Base-by-base conservation (phyloP, 2,329 filamentous ascomycete genomes). In the Aspergillus jensenii region DNA sequence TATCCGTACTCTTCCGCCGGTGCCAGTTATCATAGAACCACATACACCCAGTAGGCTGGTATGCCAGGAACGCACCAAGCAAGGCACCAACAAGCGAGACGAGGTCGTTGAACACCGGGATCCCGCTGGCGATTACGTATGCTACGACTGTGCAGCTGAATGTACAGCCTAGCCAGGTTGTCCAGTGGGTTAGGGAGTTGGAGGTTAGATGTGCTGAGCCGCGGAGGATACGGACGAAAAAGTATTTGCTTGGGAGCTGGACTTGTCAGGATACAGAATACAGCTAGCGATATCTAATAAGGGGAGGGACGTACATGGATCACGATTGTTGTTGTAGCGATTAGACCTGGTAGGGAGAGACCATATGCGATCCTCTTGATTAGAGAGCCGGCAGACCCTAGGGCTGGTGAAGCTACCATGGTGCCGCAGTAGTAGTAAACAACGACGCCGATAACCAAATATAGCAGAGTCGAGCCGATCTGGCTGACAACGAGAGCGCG, bases 321-420 rank as follows among this genome's bases (percentile, higher is more conserved):
- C 11, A 41, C 21, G 4, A 62, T 49, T 11, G 67, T 58, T 1
- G 64, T 69, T 3, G 64, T 66, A 52, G 71, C 68, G 31, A 73
- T 55, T 49, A 78, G 55, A 0, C 71, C 71, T 1, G 68, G 69
- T 9, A 75, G 51, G 2, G 68, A 72, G 46, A 75, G 61, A 6
- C 78, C 79, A 53, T 81, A 82, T 49, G 70, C 71, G 12, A 80
- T 65, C 60, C 75, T 80, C 70, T 81, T 81, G 48, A 80, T 68
- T 0, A 62, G 48, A 0, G 37, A 4, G 0, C 79, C 79, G 1
- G 78, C 79, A 31, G 77, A 79, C 1, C 78, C 80, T 4, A 82
- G 72, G 1, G 78, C 78, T 0, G 79, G 80, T 0, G 78, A 80
- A 0, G 79, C 74, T 3, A 82, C 76, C 51, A 74, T 78, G 0